phyloP scores from a whole-genome alignment of 257 asterid genomes.

The Rauvolfia tetraphylla region DNA sequence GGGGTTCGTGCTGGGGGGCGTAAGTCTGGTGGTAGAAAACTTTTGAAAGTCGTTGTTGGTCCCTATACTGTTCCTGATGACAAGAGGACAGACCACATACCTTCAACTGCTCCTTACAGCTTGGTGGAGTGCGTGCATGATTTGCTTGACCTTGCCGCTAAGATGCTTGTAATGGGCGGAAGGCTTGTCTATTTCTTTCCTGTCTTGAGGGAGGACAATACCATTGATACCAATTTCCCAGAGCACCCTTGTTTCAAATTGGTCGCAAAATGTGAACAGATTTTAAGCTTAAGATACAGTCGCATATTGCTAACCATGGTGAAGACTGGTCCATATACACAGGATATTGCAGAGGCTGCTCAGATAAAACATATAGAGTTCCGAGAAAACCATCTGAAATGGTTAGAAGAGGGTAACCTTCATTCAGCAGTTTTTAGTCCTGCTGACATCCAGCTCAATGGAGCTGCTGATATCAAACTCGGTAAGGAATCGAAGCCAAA shows the following conservation, averaged over 20 bases:
- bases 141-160: slow-evolving; percentile 88
- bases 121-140: slow-evolving; percentile 96
- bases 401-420: slow-evolving; percentile 90
- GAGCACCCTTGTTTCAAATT: slow-evolving; percentile 86
- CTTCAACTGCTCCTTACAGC: slow-evolving; percentile 95
- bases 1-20: slow-evolving; percentile 99
- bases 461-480: slow-evolving; percentile 39
- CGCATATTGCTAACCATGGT: slow-evolving; percentile 27
- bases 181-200: slow-evolving; percentile 97
- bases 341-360: slow-evolving; percentile 68
- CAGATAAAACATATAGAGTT: slow-evolving; percentile 64
- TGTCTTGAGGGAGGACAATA: slow-evolving; percentile 61
- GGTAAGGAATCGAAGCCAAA: slow-evolving; percentile 61
- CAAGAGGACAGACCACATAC: slow-evolving; percentile 85
- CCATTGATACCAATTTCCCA: slow-evolving; percentile 56
- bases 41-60: slow-evolving; percentile 70
- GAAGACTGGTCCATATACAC: slow-evolving; percentile 46
- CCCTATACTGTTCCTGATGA: slow-evolving; percentile 94
- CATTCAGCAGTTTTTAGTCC: slow-evolving; percentile 95
- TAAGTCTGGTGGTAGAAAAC: slow-evolving; percentile 99
- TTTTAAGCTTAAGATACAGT: slow-evolving; percentile 83
- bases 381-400: slow-evolving; percentile 80
- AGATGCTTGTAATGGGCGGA: slow-evolving; percentile 85
- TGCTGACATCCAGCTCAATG: slow-evolving; percentile 36
- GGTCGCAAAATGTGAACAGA: slow-evolving; percentile 75